phyloP scores from a whole-genome alignment of 805 yeast genomes.

The Wickerhamiella shivajii region DNA sequence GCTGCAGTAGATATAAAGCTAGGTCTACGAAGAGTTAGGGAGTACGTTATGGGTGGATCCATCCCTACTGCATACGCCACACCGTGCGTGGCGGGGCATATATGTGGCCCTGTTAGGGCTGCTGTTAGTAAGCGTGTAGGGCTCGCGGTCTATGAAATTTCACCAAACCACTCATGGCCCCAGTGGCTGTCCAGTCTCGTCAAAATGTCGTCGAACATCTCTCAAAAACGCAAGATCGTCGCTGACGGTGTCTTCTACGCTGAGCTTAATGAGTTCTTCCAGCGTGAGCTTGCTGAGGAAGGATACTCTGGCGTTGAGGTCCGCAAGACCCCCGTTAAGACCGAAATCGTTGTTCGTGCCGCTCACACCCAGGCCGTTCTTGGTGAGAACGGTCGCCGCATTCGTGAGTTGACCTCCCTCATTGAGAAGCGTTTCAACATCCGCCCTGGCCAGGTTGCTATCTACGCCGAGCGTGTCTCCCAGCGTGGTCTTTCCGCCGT shows the following conservation, averaged over 20 bases:
- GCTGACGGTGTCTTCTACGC: slow-evolving; percentile 99
- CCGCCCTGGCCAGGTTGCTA: slow-evolving; percentile 81
- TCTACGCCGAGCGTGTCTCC: slow-evolving; percentile 98
- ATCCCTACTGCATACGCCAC: too few species aligned
- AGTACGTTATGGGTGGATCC: too few species aligned
- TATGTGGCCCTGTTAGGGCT: too few species aligned
- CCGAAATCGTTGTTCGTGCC: slow-evolving; percentile 97
- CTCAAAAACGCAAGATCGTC: slow-evolving; percentile 98
- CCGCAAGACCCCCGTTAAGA: slow-evolving; percentile 94
- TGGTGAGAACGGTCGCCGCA: slow-evolving; percentile 99
- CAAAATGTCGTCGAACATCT: slow-evolving; percentile 34
- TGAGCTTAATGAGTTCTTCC: slow-evolving; percentile 99
- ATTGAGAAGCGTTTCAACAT: slow-evolving; percentile 98
- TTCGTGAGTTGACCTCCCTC: slow-evolving; percentile 94
- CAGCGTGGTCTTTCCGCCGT: slow-evolving; percentile 99
- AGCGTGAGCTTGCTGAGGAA: slow-evolving; percentile 99
- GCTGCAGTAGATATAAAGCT: too few species aligned
- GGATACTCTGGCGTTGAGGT: slow-evolving; percentile 99
- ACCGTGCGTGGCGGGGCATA: too few species aligned
- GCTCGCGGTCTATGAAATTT: slow-evolving; percentile 2
- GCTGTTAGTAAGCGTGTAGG: too few species aligned
- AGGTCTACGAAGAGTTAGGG: too few species aligned
- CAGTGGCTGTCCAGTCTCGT: background rate
- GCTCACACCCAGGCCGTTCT: slow-evolving; percentile 96
- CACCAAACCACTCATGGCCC: slow-evolving; percentile 28